phyloP scores from a whole-genome alignment of 768 basidiomycete species.

The Amyloporia xantha region DNA sequence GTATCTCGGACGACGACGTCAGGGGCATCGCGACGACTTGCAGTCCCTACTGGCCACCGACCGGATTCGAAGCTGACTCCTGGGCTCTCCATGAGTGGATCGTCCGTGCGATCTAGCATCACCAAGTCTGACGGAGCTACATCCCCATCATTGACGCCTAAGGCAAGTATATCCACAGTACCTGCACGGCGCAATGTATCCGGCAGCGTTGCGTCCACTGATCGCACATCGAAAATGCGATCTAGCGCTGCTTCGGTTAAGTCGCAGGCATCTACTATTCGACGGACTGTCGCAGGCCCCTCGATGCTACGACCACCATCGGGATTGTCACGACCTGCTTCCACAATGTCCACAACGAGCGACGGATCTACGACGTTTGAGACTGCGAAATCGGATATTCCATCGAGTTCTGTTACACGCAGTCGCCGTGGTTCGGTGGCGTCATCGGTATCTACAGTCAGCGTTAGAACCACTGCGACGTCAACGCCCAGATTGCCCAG shows the following conservation, averaged over 20 bases:
- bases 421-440: constrained; percentile 25
- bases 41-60: constrained; percentile 20
- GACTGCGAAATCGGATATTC: constrained; percentile 34
- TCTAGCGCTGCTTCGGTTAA: constrained; percentile 27
- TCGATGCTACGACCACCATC: constrained; percentile 24
- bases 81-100: constrained; percentile 20
- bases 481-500: constrained; percentile 14
- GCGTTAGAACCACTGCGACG: constrained; percentile 24
- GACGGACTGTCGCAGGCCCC: constrained; percentile 22
- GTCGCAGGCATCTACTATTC: constrained; percentile 33
- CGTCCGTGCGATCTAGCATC: constrained; percentile 15
- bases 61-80: constrained; percentile 76
- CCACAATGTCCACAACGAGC: constrained; percentile 31
- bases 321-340: constrained; percentile 19
- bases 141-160: constrained; percentile 11
- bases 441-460: constrained; percentile 26
- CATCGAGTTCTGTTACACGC: constrained; percentile 28
- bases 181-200: constrained; percentile 4
- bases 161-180: constrained; percentile 8
- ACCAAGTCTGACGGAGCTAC: constrained; percentile 9
- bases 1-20: constrained; percentile 25
- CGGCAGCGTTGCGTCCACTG: background rate
- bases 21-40: constrained; percentile 20
- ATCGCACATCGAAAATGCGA: background rate
- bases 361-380: constrained; percentile 38